Conservation (phyloP, 257 asterid genomes). For the Marsdenia floribunda region DNA sequence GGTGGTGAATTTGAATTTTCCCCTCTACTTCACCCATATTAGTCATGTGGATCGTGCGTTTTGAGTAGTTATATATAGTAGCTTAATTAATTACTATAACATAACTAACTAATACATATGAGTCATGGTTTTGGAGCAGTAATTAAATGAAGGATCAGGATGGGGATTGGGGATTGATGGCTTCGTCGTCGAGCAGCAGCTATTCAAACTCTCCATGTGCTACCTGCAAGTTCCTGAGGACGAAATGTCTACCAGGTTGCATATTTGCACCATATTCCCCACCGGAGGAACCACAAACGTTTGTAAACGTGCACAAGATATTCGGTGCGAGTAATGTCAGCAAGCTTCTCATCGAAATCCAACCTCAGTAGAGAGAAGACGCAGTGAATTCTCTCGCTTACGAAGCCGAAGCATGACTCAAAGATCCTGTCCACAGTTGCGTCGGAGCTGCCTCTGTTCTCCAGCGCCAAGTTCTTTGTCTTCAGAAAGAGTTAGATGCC, state of each 20-base stretch:
- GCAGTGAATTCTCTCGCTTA: conserved; percentile 76
- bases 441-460: conserved; percentile 68
- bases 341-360: conserved; percentile 59
- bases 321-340: conserved; percentile 82
- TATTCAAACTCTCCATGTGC: conserved; percentile 79
- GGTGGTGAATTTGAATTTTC: too few relatives aligned
- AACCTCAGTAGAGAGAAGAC: conserved; percentile 63
- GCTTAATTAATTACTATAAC: too few relatives aligned
- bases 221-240: conserved; percentile 73
- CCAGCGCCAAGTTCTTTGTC: conserved; percentile 52
- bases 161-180: conserved; percentile 23
- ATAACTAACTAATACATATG: too few relatives aligned
- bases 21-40: too few relatives aligned
- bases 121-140: too few relatives aligned
- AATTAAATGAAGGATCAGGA: too few relatives aligned
- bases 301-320: conserved; percentile 59
- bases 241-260: conserved; percentile 67
- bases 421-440: conserved; percentile 75
- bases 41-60: too few relatives aligned
- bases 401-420: conserved; percentile 72
- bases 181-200: conserved; percentile 34
- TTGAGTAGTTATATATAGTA: too few relatives aligned
- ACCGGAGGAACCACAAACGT: conserved; percentile 72
- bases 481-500: conserved; percentile 66
- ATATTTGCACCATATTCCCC: conserved; percentile 62